These are phyloP conservation scores for Pythium guiyangense DNA, from an alignment of 352 stramenopile genomes.

Conservation along the genomic window DNA sequence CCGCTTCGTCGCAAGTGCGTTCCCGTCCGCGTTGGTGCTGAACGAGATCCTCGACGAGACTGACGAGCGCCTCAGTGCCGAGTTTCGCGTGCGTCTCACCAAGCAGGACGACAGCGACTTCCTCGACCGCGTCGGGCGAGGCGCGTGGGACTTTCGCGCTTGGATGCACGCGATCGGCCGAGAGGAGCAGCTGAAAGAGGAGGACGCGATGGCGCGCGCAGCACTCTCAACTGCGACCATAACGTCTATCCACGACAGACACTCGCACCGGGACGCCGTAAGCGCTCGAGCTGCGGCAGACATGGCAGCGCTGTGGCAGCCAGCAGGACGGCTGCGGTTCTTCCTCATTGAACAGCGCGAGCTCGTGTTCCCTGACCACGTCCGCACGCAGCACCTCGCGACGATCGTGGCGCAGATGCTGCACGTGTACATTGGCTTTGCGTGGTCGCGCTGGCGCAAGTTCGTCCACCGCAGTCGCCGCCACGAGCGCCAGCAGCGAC, in stretches of 20 bases:
- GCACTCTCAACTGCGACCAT: neutral
- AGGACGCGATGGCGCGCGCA: conserved; percentile 27
- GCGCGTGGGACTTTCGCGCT: conserved; percentile 31
- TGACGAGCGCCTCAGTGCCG: conserved; percentile 25
- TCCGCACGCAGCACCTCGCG: conserved; percentile 33
- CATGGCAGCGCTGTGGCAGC: conserved; percentile 26
- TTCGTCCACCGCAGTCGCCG: conserved; percentile 35
- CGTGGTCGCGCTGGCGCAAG: conserved; percentile 44
- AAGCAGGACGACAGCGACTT: conserved; percentile 37
- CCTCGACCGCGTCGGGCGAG: conserved; percentile 23
- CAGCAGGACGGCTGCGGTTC: conserved; percentile 36
- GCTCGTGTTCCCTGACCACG: conserved; percentile 33
- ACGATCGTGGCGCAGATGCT: conserved; percentile 57
- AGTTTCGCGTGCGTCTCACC: conserved; percentile 38
- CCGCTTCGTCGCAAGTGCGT: conserved; percentile 21
- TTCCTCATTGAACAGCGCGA: conserved; percentile 44
- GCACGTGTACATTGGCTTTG: conserved; percentile 54
- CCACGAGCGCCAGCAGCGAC: conserved; percentile 25
- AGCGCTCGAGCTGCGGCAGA: neutral
- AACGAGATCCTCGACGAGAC: conserved; percentile 48
- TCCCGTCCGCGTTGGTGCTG: conserved; percentile 35
- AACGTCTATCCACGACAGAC: neutral
- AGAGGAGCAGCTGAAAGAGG: conserved; percentile 34
- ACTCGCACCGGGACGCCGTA: conserved; percentile 1
- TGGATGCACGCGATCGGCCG: conserved; percentile 49